A percentile compares a stretch with the other conserved stretches of the same genome.
Conservation (phyloP, 257 asterid genomes). For the Scutellaria galericulata region DNA sequence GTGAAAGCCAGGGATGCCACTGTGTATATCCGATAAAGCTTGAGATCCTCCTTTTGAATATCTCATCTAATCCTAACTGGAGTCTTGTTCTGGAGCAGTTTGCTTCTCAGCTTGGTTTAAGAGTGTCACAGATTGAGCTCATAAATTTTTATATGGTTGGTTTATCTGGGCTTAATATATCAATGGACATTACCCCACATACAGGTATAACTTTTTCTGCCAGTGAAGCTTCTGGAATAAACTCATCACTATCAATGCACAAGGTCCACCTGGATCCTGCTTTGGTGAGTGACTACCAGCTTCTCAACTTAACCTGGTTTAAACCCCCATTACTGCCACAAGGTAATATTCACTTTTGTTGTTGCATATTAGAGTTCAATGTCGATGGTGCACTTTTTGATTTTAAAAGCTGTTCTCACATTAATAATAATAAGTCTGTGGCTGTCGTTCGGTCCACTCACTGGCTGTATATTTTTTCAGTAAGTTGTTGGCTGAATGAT, state of each 20-base stretch:
- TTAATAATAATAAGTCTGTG: constrained; percentile 1
- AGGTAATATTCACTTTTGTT: constrained; percentile 55
- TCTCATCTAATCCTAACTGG: constrained; percentile 87
- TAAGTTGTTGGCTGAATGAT: neutral
- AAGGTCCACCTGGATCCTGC: constrained; percentile 73
- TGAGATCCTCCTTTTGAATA: constrained; percentile 81
- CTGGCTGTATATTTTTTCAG: neutral
- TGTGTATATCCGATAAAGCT: constrained; percentile 89
- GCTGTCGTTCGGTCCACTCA: neutral
- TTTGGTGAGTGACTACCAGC: constrained; percentile 78
- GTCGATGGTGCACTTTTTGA: constrained; percentile 6
- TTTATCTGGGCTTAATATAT: constrained; percentile 81
- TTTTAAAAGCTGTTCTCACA: constrained; percentile 13
- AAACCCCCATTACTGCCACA: constrained; percentile 62
- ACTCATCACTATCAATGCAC: constrained; percentile 64
- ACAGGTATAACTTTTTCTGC: constrained; percentile 73
- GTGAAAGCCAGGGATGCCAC: constrained; percentile 76
- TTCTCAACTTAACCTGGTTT: constrained; percentile 86
- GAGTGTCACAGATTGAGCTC: constrained; percentile 88
- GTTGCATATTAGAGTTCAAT: constrained; percentile 13
- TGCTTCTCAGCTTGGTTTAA: constrained; percentile 69
- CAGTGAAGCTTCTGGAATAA: constrained; percentile 67
- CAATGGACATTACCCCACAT: constrained; percentile 90
- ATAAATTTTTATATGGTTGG: constrained; percentile 81
- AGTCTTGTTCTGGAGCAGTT: constrained; percentile 72